These are phyloP conservation scores for Cyclocybe aegerita DNA, from an alignment of 768 basidiomycete genomes.

Conservation along the genomic window DNA sequence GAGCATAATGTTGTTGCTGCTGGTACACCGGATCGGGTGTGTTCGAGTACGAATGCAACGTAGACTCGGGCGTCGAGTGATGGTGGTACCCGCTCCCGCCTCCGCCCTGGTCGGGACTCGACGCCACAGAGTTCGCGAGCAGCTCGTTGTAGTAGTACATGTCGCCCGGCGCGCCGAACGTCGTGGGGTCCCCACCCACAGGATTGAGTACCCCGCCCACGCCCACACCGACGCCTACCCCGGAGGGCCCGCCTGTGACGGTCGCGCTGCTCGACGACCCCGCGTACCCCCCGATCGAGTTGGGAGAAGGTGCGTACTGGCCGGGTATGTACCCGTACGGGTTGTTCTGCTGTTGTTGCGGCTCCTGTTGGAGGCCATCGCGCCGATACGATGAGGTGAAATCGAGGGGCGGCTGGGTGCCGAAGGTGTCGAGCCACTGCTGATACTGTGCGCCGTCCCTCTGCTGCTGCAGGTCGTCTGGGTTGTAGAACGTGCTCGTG, in stretches of 20 bases:
- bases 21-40: constrained; percentile 31
- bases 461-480: constrained; percentile 31
- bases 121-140: constrained; percentile 13
- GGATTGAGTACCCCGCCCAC: background rate
- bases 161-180: constrained; percentile 1
- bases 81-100: constrained; percentile 9
- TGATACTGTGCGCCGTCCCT: constrained; percentile 36
- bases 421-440: constrained; percentile 36
- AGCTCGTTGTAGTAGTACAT: constrained; percentile 23
- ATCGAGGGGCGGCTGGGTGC: constrained; percentile 22
- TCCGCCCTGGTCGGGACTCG: constrained; percentile 17
- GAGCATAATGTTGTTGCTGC: constrained; percentile 17
- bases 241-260: constrained; percentile 5
- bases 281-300: constrained; percentile 18
- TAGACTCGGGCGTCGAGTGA: constrained; percentile 22
- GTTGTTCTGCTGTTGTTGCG: constrained; percentile 19
- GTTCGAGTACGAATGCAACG: constrained; percentile 24
- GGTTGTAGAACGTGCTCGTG: constrained; percentile 52
- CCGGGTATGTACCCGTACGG: constrained; percentile 25
- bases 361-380: constrained; percentile 8
- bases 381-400: constrained; percentile 18
- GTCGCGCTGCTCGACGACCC: constrained; percentile 19
- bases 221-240: background rate
- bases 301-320: constrained; percentile 22
- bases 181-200: constrained; percentile 4